A percentile compares a stretch with the other conserved stretches of the same genome.
Conservation (phyloP, 2,329 filamentous ascomycete species). For the Aspergillus pseudotamarii region DNA sequence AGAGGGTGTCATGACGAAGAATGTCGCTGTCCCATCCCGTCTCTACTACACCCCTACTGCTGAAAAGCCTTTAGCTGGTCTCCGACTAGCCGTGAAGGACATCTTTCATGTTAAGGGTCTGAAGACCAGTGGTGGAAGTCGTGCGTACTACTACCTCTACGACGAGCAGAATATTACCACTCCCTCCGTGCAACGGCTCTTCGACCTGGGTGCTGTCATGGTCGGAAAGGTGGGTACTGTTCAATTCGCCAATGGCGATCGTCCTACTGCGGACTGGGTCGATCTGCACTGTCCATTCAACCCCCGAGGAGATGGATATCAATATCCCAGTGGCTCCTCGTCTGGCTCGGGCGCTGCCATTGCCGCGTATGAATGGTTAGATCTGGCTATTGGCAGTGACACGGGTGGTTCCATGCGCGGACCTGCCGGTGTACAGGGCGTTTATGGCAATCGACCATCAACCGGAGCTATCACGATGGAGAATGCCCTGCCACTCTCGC, state of each 20-base stretch:
- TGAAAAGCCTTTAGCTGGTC: slow-evolving; percentile 51
- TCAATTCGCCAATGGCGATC: slow-evolving; percentile 26
- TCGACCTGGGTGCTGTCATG: slow-evolving; percentile 52
- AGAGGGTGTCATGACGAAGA: background rate
- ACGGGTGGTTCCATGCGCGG: slow-evolving; percentile 33
- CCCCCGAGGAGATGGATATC: slow-evolving; percentile 40
- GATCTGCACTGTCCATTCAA: slow-evolving; percentile 39
- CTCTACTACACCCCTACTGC: slow-evolving; percentile 59
- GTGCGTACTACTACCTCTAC: slow-evolving; percentile 60
- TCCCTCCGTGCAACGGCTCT: slow-evolving; percentile 47
- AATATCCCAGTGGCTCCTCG: slow-evolving; percentile 24
- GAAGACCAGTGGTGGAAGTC: slow-evolving; percentile 59
- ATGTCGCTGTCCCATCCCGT: slow-evolving; percentile 57
- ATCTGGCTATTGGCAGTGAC: slow-evolving; percentile 25
- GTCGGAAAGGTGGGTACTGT: slow-evolving; percentile 39
- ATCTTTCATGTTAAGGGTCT: slow-evolving; percentile 62
- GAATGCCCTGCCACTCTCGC: too few species aligned
- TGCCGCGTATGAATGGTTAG: slow-evolving; percentile 38
- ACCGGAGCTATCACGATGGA: too few species aligned
- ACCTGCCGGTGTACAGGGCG: slow-evolving; percentile 28
- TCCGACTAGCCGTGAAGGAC: slow-evolving; percentile 64
- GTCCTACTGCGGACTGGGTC: too few species aligned
- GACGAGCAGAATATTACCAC: slow-evolving; percentile 51
- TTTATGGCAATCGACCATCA: slow-evolving; percentile 20
- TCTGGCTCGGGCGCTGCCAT: slow-evolving; percentile 26